Percentiles rank a stretch among this genome's conserved stretches.
These are phyloP conservation scores for Eimeria maxima DNA, from an alignment of 169 alveolate genomes.

Conservation along the genomic window DNA sequence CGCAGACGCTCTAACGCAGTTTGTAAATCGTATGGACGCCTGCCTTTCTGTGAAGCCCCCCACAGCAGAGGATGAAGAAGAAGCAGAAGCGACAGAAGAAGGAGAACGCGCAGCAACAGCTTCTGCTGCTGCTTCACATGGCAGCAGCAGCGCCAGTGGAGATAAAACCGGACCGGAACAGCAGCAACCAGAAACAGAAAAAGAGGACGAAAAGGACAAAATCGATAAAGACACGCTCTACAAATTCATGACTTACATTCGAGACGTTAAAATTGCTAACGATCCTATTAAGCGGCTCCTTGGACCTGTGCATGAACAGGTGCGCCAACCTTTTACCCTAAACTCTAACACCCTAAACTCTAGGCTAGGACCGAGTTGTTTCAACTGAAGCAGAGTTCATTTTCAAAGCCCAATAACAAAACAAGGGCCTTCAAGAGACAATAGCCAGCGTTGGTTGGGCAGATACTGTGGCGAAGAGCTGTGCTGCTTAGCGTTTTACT, in stretches of 20 bases:
- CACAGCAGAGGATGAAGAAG: slow-evolving; percentile 18
- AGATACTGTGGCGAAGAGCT: too few relatives aligned
- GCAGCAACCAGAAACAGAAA: neutral
- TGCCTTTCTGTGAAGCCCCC: slow-evolving; percentile 89
- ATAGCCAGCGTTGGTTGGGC: too few relatives aligned
- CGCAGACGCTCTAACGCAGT: slow-evolving; percentile 90
- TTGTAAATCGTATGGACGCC: slow-evolving; percentile 91
- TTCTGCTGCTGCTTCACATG: neutral
- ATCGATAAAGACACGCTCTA: slow-evolving; percentile 91
- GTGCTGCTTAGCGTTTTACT: too few relatives aligned
- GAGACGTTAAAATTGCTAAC: slow-evolving; percentile 94
- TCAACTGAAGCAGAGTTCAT: too few relatives aligned
- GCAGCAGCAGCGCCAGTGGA: neutral
- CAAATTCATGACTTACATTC: slow-evolving; percentile 94
- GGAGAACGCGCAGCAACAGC: slow-evolving; percentile 84
- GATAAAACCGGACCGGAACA: too few relatives aligned
- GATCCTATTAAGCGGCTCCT: slow-evolving; percentile 90
- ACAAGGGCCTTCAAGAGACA: too few relatives aligned
- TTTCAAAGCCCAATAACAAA: too few relatives aligned
- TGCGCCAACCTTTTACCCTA: slow-evolving; percentile 53
- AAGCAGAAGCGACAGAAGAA: neutral
- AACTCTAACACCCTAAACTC: neutral
- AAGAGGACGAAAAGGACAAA: slow-evolving; percentile 82
- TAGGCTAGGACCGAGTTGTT: too few relatives aligned
- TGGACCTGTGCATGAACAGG: slow-evolving; percentile 92